Conservation (phyloP, 768 basidiomycete genomes). For the Kwoniella heveanensis region DNA sequence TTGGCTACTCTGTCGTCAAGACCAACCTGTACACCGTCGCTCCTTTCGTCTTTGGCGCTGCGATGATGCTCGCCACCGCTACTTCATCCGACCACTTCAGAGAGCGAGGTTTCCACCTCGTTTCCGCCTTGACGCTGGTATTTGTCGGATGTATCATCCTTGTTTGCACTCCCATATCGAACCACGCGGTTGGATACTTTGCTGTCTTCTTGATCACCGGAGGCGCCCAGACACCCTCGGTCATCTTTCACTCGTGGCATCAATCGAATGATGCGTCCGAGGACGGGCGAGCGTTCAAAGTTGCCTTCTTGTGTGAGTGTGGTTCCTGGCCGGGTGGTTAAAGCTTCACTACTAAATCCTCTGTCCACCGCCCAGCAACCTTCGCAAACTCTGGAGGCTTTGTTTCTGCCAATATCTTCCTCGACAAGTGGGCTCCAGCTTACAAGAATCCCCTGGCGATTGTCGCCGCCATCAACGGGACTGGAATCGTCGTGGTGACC, state of each 20-base stretch:
- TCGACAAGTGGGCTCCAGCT: conserved; percentile 27
- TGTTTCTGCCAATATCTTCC: conserved; percentile 40
- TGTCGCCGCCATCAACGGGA: conserved; percentile 27
- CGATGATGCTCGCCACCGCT: conserved; percentile 56
- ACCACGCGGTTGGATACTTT: conserved; percentile 61
- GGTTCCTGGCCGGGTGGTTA: not conserved
- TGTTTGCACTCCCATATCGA: conserved; percentile 59
- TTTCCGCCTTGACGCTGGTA: conserved; percentile 17
- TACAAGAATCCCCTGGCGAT: conserved; percentile 28
- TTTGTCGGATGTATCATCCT: conserved; percentile 51
- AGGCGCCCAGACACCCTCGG: conserved; percentile 49
- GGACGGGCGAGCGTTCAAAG: conserved; percentile 27
- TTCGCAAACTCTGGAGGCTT: conserved; percentile 36
- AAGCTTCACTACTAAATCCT: no score
- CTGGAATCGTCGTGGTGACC: conserved; percentile 21
- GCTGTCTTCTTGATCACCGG: conserved; percentile 63
- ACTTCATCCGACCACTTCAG: conserved; percentile 63
- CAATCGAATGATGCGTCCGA: conserved; percentile 60
- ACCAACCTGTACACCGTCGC: conserved; percentile 65
- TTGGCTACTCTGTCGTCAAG: conserved; percentile 61
- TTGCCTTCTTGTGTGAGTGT: conserved; percentile 19
- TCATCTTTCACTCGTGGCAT: conserved; percentile 54
- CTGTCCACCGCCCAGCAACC: conserved; percentile 10
- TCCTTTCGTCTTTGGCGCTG: conserved; percentile 60
- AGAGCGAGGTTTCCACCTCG: conserved; percentile 33